Conservation (phyloP, 345 rosid species). For the Murraya paniculata region DNA sequence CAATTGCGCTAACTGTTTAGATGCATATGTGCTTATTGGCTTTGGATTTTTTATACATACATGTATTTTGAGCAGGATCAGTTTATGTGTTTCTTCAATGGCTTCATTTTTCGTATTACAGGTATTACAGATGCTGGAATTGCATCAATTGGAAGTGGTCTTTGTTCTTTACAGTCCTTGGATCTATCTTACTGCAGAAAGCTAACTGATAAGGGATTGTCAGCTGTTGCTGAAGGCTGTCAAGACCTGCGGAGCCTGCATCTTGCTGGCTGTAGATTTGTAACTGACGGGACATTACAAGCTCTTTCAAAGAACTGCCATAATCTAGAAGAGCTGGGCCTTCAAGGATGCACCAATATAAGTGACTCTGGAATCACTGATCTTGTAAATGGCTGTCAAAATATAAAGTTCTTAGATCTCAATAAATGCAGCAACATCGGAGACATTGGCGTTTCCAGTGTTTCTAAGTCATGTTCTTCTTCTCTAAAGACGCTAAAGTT, state of each 20-base stretch:
- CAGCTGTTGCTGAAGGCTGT: slow-evolving; percentile 76
- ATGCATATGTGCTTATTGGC: neutral
- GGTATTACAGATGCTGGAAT: slow-evolving; percentile 81
- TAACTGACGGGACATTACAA: slow-evolving; percentile 48
- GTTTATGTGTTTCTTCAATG: neutral
- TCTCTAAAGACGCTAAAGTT: slow-evolving; percentile 72
- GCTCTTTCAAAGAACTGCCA: slow-evolving; percentile 61
- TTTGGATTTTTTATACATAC: neutral
- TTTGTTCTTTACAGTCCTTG: slow-evolving; percentile 69
- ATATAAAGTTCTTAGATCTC: slow-evolving; percentile 59
- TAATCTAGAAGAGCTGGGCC: slow-evolving; percentile 55
- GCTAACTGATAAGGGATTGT: slow-evolving; percentile 79
- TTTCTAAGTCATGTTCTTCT: slow-evolving; percentile 63
- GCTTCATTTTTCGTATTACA: slow-evolving; percentile 22
- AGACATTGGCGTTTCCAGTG: slow-evolving; percentile 57
- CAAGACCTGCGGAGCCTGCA: slow-evolving; percentile 54
- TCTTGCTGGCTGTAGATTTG: slow-evolving; percentile 70
- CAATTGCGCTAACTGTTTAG: neutral
- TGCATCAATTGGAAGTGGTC: slow-evolving; percentile 61
- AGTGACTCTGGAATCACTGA: slow-evolving; percentile 63
- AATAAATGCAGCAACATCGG: slow-evolving; percentile 84
- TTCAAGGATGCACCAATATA: slow-evolving; percentile 74
- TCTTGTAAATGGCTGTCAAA: slow-evolving; percentile 68
- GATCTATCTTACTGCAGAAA: slow-evolving; percentile 87
- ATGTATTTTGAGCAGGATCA: neutral